phyloP scores from a whole-genome alignment of 805 yeast species.

The Zygosaccharomyces pseudorouxii region DNA sequence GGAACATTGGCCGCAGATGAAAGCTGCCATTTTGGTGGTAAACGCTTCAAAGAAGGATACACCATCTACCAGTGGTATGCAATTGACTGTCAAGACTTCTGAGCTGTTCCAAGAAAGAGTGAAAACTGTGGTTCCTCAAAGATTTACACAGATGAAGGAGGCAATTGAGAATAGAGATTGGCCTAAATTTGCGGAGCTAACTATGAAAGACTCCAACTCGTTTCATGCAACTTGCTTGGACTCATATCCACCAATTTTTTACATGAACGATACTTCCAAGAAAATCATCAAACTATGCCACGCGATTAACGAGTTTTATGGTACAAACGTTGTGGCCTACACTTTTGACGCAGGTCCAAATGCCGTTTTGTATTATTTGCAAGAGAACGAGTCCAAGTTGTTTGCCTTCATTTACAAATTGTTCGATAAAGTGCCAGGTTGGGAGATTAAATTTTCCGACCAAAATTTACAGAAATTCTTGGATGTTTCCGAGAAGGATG shows the following conservation, averaged over 20 bases:
- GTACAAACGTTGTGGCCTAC: slow-evolving; percentile 77
- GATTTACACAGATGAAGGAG: slow-evolving; percentile 77
- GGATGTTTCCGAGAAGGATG: slow-evolving; percentile 25
- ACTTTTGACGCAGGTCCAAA: slow-evolving; percentile 99
- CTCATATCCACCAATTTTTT: slow-evolving; percentile 92
- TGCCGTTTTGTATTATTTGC: slow-evolving; percentile 88
- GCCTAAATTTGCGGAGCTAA: slow-evolving; percentile 74
- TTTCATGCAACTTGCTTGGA: slow-evolving; percentile 98
- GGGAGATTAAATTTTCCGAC: slow-evolving; percentile 46
- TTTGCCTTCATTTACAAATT: slow-evolving; percentile 63
- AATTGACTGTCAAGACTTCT: slow-evolving; percentile 83
- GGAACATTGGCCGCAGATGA: slow-evolving; percentile 87
- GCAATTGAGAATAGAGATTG: slow-evolving; percentile 75
- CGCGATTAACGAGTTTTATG: slow-evolving; percentile 56
- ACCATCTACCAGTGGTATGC: slow-evolving; percentile 96
- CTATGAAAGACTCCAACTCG: slow-evolving; percentile 95
- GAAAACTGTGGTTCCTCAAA: slow-evolving; percentile 74
- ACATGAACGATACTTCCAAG: slow-evolving; percentile 86
- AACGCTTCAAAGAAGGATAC: slow-evolving; percentile 93
- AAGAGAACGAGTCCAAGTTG: slow-evolving; percentile 65
- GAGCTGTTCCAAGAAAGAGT: slow-evolving; percentile 80
- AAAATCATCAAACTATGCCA: slow-evolving; percentile 75
- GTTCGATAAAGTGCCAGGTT: slow-evolving; percentile 61
- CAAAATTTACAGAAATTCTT: slow-evolving; percentile 27
- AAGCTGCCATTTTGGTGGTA: slow-evolving; percentile 88